Evolutionary conservation across 257 asterid genomes (phyloP).

Genomic region (Nicotiana undulata): DNA sequence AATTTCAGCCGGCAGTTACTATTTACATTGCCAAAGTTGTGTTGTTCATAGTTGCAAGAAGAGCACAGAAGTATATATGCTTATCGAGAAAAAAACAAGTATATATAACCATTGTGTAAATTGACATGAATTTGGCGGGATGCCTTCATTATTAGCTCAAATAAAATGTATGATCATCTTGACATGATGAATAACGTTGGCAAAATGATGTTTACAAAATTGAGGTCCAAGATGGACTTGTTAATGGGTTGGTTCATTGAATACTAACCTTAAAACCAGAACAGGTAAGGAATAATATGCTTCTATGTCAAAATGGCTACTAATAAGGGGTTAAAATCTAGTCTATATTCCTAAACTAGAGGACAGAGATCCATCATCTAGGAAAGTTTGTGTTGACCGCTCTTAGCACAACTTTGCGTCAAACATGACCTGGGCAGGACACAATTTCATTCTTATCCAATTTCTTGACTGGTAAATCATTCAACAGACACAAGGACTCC

Average conservation of each 20-base stretch:
- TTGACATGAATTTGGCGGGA: background rate
- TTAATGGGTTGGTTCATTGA: background rate
- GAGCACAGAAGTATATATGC: background rate
- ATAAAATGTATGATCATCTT: background rate
- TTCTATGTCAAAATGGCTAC: background rate
- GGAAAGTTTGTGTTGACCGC: background rate
- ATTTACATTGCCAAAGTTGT: background rate
- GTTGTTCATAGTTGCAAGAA: background rate
- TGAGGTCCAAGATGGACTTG: background rate
- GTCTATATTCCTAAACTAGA: background rate
- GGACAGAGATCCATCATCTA: background rate
- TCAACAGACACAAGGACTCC: background rate
- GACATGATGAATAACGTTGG: background rate
- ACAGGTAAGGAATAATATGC: background rate
- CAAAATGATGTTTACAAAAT: background rate
- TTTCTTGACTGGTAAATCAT: background rate
- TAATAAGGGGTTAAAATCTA: background rate
- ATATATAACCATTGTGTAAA: background rate
- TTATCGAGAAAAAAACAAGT: background rate
- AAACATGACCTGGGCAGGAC: background rate
- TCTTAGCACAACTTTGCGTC: background rate
- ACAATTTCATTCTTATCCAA: background rate
- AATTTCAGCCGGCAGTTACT: background rate
- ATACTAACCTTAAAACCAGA: background rate
- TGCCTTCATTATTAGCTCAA: background rate